These are phyloP conservation scores for Boletus subcaerulescens DNA, from an alignment of 768 basidiomycete species.

Conservation along the genomic window DNA sequence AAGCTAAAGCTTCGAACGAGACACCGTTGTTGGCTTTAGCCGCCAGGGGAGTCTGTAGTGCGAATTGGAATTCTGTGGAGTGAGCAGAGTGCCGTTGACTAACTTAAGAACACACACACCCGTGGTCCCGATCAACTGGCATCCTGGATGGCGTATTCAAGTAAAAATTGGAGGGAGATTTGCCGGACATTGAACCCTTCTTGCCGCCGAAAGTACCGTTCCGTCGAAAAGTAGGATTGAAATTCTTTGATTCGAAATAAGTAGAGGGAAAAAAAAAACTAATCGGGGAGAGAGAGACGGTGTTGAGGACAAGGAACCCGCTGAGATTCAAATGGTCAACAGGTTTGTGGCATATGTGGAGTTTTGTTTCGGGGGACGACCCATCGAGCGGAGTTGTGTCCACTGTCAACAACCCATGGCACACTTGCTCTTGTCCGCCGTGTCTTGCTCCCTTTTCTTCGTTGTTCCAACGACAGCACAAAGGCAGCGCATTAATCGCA, in stretches of 20 bases:
- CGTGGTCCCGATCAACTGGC: not conserved
- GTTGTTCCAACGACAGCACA: not conserved
- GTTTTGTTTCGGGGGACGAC: conserved; percentile 6
- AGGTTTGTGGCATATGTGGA: conserved; percentile 12
- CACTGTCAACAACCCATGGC: not conserved
- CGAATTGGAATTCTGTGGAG: conserved; percentile 5
- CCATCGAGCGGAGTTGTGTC: conserved; percentile 20
- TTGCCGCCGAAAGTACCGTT: not conserved
- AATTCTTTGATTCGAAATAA: too few species aligned
- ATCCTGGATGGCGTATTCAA: not conserved
- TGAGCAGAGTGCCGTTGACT: not conserved
- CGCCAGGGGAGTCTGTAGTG: not conserved
- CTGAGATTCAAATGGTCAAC: conserved; percentile 1
- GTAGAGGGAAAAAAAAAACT: too few species aligned
- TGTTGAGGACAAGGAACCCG: not conserved
- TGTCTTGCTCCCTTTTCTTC: not conserved
- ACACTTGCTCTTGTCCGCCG: not conserved
- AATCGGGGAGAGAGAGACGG: too few species aligned
- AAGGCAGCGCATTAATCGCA: conserved; percentile 1
- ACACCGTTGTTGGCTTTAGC: not conserved
- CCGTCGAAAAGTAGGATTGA: not conserved
- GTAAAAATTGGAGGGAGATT: too few species aligned
- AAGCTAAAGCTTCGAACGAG: not conserved
- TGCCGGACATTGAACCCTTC: too few species aligned
- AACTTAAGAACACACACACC: not conserved